Percentiles rank a stretch among this genome's conserved stretches.
Conservation (phyloP, 2,329 filamentous ascomycete genomes). For the Conoideocrella luteorostrata region DNA sequence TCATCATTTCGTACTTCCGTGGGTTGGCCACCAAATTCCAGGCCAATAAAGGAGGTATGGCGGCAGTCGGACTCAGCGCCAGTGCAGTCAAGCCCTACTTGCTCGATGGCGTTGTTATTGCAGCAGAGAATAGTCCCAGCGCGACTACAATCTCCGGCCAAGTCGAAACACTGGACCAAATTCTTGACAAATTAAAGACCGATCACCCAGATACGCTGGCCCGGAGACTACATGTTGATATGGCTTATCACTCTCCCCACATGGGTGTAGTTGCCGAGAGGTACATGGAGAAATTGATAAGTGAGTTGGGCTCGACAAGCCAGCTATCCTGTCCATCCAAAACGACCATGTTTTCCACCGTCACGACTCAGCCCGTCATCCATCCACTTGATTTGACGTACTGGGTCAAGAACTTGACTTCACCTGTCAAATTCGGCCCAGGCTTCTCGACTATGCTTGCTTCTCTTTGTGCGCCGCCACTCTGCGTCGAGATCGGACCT, state of each 20-base stretch:
- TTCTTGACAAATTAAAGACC: conserved; percentile 17
- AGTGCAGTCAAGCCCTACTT: conserved; percentile 19
- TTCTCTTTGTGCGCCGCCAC: too few species aligned
- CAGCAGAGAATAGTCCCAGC: conserved; percentile 23
- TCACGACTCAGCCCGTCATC: too few species aligned
- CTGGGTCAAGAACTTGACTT: too few species aligned
- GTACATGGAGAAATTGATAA: conserved; percentile 2
- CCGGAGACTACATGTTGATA: conserved; percentile 19
- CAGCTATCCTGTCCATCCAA: not conserved
- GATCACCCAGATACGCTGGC: conserved; percentile 15
- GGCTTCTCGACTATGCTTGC: too few species aligned
- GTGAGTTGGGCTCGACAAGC: not conserved
- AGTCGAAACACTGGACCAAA: conserved; percentile 15
- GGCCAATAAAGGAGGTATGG: conserved; percentile 22
- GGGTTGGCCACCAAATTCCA: conserved; percentile 15
- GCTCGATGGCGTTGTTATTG: conserved; percentile 14
- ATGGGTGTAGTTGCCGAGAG: conserved; percentile 7
- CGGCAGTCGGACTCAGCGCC: conserved; percentile 25
- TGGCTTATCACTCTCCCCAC: conserved; percentile 26
- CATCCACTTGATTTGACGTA: too few species aligned
- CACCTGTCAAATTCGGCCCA: too few species aligned
- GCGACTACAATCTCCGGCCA: conserved; percentile 24
- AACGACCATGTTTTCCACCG: too few species aligned
- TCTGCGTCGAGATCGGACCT: too few species aligned
- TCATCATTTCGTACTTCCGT: conserved; percentile 28